These are phyloP conservation scores for Cordyceps militaris DNA, from an alignment of 2,329 filamentous ascomycete species.

Conservation along the genomic window DNA sequence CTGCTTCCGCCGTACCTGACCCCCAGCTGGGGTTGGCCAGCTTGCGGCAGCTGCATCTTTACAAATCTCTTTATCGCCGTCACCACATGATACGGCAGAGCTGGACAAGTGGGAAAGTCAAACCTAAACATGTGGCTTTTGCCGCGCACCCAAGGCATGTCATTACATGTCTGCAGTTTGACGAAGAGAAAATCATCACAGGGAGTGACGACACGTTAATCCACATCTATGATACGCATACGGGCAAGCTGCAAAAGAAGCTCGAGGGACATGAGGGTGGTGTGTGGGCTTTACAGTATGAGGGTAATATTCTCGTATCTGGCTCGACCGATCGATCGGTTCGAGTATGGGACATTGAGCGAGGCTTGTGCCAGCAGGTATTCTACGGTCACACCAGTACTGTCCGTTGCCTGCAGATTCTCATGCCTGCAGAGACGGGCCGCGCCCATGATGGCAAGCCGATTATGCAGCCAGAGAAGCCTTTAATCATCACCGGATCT, in stretches of 20 bases:
- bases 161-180: constrained; percentile 95
- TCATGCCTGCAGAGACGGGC: constrained; percentile 77
- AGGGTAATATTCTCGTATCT: constrained; percentile 90
- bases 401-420: constrained; percentile 88
- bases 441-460: constrained; percentile 62
- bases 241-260: constrained; percentile 73
- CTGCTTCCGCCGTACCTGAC: constrained; percentile 73
- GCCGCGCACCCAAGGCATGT: constrained; percentile 94
- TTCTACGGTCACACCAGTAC: constrained; percentile 98
- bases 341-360: constrained; percentile 98
- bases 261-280: constrained; percentile 93
- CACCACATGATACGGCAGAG: constrained; percentile 84
- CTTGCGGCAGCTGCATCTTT: constrained; percentile 79
- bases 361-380: constrained; percentile 84
- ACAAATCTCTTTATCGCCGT: constrained; percentile 91
- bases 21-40: constrained; percentile 72
- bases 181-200: constrained; percentile 95
- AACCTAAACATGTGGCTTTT: constrained; percentile 89
- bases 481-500: constrained; percentile 94
- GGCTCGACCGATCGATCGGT: constrained; percentile 95
- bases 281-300: constrained; percentile 95
- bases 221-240: constrained; percentile 96
- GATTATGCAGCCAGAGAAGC: constrained; percentile 88
- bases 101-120: constrained; percentile 82
- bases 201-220: constrained; percentile 97